Base-by-base conservation (phyloP, 805 yeast species). In the Metschnikowia lachancei region DNA sequence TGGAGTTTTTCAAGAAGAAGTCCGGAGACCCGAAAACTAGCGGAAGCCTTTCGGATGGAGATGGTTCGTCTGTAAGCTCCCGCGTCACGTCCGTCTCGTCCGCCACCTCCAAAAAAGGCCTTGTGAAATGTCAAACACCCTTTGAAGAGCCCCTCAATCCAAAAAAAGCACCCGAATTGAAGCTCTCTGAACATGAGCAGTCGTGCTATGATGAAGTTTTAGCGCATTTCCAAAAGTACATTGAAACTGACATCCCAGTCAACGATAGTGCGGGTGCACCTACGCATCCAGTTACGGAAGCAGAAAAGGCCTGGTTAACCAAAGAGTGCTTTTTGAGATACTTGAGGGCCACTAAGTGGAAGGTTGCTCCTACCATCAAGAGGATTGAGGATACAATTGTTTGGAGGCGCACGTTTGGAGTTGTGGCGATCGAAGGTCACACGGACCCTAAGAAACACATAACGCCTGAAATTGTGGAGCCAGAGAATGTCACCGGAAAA, bases 341-440 rank as follows among this genome's bases (percentile, higher is more conserved):
- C 51, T 63, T 78, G 38, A 62, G 80, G 35, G 82, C 82, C 8
- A 65, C 76, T 35, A 77, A 77, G 50, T 78, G 82, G 81, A 66
- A 74, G 47, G 57, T 56, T 0, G 67, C 69, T 9, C 61, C 64
- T 7, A 71, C 82, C 3, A 71, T 74, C 20, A 70, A 72, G 46
- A 60, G 78, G 45, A 58, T 78, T 10, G 71, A 69, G 36, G 72
- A 71, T 14, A 76, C 82, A 1, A 47, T 78, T n/a, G 61, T 68
- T 1, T 78, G 83, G 83, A 70, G 83, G 62, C 67, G 83, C 49
- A 74, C 76, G 10, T 76, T 76, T 55, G 83, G 83, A 8, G 63
- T 70, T 17, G 68, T 65, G 11, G 40, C 59, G 6, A 53, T 67
- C 19, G 67, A 66, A 2, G 60, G 53, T 9, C 56, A 55, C 41